Base-by-base conservation (phyloP, 176 grass and related monocot species). In the Musa itinerans region DNA sequence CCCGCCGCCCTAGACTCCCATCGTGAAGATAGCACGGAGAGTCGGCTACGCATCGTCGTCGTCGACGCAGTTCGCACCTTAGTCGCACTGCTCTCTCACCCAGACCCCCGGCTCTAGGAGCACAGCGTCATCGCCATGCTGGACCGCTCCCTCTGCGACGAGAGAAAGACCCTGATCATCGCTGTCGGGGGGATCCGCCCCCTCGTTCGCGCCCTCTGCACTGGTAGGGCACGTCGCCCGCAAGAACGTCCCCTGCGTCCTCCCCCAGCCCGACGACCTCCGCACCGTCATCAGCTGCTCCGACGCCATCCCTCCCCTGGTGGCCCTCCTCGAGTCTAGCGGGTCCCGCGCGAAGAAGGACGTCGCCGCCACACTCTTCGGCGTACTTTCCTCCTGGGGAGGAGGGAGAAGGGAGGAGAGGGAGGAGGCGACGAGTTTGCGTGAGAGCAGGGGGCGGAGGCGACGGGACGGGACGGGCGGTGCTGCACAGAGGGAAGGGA, bases 111-210 rank as follows among this genome's bases (percentile, higher is more conserved):
- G 66, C 66, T 69, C 26, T 27, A 69, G 66, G 66, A 69, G 66
- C 66, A 69, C 29, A 27, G 66, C 29, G 66, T 69, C 29, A 69
- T 27, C 66, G 34, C 66, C 27, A 48, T 69, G 26, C 6, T 69
- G 14, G 48, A 69, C 66, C 66, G 43, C 66, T 48, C 66, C 27
- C 13, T 69, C 66, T 69, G 66, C 66, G 29, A 50, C 29, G 66
- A 50, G 66, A 69, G 48, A 29, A 69, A 69, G 66, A 27, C 26
- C 11, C 29, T 11, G 29, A 69, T 69, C 67, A 27, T 14, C 67
- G 27, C 27, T 5, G 67, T 27, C 16, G 29, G 15, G 24, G 67
- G 27, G 14, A 27, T 69, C 15, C 67, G 67, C 15, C 67, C 67
- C 67, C 34, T 69, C 27, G 17, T 69, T 27, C 14, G 10, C 2